phyloP scores from a whole-genome alignment of 179 eudicot species.

The Dionaea muscipula region DNA sequence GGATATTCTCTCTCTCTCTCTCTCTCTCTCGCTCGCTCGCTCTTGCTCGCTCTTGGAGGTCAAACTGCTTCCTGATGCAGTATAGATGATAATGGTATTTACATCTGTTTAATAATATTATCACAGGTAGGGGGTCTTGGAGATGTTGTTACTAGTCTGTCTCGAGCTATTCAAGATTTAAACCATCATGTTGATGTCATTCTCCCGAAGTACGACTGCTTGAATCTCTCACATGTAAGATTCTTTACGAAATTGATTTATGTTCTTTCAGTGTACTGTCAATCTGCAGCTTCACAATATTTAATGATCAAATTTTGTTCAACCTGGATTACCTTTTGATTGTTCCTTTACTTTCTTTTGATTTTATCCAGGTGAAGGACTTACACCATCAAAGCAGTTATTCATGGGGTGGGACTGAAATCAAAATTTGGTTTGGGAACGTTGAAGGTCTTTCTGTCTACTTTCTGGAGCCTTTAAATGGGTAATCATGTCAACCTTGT shows the following conservation, averaged over 20 bases:
- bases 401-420: slow-evolving; percentile 81
- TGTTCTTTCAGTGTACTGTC: too few species aligned
- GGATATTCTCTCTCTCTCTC: too few species aligned
- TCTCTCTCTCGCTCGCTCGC: too few species aligned
- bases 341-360: slow-evolving; percentile 2
- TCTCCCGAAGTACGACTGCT: slow-evolving; percentile 87
- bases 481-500: slow-evolving; percentile 30
- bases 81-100: not conserved
- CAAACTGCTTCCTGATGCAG: not conserved
- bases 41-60: too few species aligned
- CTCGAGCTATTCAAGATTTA: slow-evolving; percentile 94
- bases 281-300: too few species aligned
- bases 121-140: slow-evolving; percentile 99
- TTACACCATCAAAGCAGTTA: slow-evolving; percentile 65
- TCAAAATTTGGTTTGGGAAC: slow-evolving; percentile 93
- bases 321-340: too few species aligned
- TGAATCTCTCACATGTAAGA: slow-evolving; percentile 78
- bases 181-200: slow-evolving; percentile 78
- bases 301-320: not conserved
- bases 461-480: slow-evolving; percentile 91
- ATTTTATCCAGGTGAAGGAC: slow-evolving; percentile 61
- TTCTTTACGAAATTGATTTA: slow-evolving; percentile 11
- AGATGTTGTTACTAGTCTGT: slow-evolving; percentile 96
- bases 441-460: slow-evolving; percentile 92
- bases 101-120: not conserved